phyloP scores from a whole-genome alignment of 2,329 filamentous ascomycete species.

The Periconia digitata region DNA sequence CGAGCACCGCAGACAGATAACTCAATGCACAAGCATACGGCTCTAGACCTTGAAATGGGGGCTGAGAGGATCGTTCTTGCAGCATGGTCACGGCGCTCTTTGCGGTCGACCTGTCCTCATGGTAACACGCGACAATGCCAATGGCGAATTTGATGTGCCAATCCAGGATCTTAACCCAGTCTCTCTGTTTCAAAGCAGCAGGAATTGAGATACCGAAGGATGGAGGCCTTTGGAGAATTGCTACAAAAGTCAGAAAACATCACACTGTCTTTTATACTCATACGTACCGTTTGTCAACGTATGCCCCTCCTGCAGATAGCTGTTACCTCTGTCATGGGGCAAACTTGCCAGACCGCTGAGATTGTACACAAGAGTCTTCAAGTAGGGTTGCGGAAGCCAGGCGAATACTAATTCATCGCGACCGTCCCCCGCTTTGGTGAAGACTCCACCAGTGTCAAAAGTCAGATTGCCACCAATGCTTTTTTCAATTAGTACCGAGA shows the following conservation, averaged over 20 bases:
- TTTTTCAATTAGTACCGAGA: slow-evolving; percentile 46
- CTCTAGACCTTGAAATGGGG: slow-evolving; percentile 43
- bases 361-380: slow-evolving; percentile 62
- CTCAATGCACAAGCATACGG: slow-evolving; percentile 58
- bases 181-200: slow-evolving; percentile 44
- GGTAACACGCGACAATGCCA: slow-evolving; percentile 68
- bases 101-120: slow-evolving; percentile 66
- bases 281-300: slow-evolving; percentile 50
- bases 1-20: slow-evolving; percentile 75
- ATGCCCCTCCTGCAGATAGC: slow-evolving; percentile 60
- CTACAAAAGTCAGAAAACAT: slow-evolving; percentile 9
- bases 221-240: slow-evolving; percentile 11
- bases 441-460: slow-evolving; percentile 48
- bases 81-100: slow-evolving; percentile 24
- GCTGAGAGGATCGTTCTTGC: slow-evolving; percentile 39
- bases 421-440: slow-evolving; percentile 41
- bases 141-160: slow-evolving; percentile 72
- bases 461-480: slow-evolving; percentile 39
- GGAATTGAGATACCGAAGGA: slow-evolving; percentile 25
- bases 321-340: slow-evolving; percentile 57
- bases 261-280: not conserved
- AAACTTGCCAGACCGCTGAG: slow-evolving; percentile 59
- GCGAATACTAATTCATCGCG: slow-evolving; percentile 54
- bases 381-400: slow-evolving; percentile 62
- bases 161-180: slow-evolving; percentile 67